Percentiles rank a stretch among this genome's conserved stretches.
Conservation (phyloP, 495 filamentous ascomycete genomes). For the Aspergillus sparsus region DNA sequence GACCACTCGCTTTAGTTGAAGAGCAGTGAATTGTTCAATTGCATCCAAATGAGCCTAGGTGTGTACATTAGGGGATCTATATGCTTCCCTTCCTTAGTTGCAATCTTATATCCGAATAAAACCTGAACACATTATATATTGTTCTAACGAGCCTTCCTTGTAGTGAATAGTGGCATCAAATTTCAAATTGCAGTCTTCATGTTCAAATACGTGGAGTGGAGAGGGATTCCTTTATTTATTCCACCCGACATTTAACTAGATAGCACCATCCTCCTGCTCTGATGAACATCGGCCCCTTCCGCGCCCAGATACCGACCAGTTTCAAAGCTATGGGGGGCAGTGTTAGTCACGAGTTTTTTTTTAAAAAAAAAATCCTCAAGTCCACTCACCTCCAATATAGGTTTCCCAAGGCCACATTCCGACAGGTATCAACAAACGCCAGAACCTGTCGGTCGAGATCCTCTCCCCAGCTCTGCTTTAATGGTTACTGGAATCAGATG, state of each 20-base stretch:
- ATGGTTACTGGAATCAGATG: too few relatives aligned
- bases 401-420: conserved; percentile 19
- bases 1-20: too few relatives aligned
- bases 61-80: neutral
- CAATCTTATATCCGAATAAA: neutral
- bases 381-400: conserved; percentile 19
- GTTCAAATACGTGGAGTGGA: neutral
- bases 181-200: neutral
- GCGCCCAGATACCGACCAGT: conserved; percentile 17
- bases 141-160: neutral
- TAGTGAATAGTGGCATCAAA: neutral
- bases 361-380: neutral
- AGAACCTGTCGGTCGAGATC: conserved; percentile 19
- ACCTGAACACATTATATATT: neutral
- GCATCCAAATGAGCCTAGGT: too few relatives aligned
- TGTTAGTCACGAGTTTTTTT: neutral
- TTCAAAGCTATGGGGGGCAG: conserved; percentile 11
- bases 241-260: neutral
- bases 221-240: neutral
- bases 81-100: neutral
- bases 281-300: conserved; percentile 13
- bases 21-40: too few relatives aligned
- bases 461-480: conserved; percentile 9
- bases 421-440: conserved; percentile 17
- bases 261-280: neutral